Base-by-base conservation (phyloP, 2,329 filamentous ascomycete genomes). In the Beauveria pseudobassiana region DNA sequence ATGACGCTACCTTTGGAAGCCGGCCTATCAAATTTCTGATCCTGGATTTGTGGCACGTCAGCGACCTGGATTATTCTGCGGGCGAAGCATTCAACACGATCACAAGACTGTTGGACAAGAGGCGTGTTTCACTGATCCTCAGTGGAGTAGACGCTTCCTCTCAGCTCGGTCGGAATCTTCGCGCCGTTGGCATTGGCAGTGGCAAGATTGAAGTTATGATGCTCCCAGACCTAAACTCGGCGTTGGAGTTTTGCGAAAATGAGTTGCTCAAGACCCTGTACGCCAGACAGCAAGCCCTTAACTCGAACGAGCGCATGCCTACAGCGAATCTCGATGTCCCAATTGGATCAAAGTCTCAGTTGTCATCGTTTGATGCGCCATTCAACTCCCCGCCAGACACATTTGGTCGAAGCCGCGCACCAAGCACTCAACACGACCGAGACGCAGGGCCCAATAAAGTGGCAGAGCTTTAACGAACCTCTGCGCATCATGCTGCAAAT, bases 21-120 rank as follows among this genome's bases (percentile, higher is more conserved):
- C 83, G 87, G 58, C 92, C 93, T 0, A 95, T 98, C 71, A 88
- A 91, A 66, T 99, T 92, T 72, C 80, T 99, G 48, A 85, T 99
- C 20, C 80, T 99, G 45, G 95, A 99, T 71, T 83, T 99, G 68
- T 87, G 86, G 65, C 89, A 95, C 65, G 95, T 99, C 48, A 93
- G 89, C 16, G 95, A 93, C 8, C 84, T 98, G 24, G 95, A 99
- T 74, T 99, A 96, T 72, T 98, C 93, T 0, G 93, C 95, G 1
- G 93, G 92, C 1, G 95, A 99, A 73, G 95, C 91, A 0, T 98
- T 99, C 72, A 92, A 90, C 63, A 89, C 93, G 16, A 92, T 99
- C 74, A 95, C 93, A 71, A 86, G 95, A 24, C 82, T 98, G 22
- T 79, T 98, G 3, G 80, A 86, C 64, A 86, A 87, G 65, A 90